Evolutionary conservation across 441 rosid species (phyloP).

Genomic region (Syzygium syzygioides): DNA sequence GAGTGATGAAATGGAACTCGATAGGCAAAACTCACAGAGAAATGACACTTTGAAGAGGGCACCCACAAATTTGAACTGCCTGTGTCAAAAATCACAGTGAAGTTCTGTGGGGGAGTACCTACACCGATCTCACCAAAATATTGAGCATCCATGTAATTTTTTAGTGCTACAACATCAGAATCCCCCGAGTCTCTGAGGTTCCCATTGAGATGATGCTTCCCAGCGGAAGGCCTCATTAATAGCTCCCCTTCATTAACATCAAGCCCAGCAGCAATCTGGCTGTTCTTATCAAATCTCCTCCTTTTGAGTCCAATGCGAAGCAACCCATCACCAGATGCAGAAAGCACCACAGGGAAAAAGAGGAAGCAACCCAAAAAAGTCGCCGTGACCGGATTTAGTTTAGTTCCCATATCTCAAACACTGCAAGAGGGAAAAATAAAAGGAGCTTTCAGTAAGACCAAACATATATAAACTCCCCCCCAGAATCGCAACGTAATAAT

Average conservation of each 20-base stretch:
- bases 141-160: slow-evolving; percentile 84
- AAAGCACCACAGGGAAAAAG: slow-evolving; percentile 34
- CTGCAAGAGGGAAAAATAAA: not conserved
- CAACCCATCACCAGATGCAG: slow-evolving; percentile 37
- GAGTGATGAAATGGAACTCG: not conserved
- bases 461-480: not conserved
- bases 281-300: slow-evolving; percentile 46
- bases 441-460: not conserved
- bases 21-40: slow-evolving; percentile 48
- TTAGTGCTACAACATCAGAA: slow-evolving; percentile 46
- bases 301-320: slow-evolving; percentile 62
- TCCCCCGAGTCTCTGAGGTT: slow-evolving; percentile 35
- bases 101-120: slow-evolving; percentile 73
- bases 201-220: slow-evolving; percentile 32
- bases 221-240: slow-evolving; percentile 26
- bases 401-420: slow-evolving; percentile 34
- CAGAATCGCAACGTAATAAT: not conserved
- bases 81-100: slow-evolving; percentile 84
- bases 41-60: slow-evolving; percentile 74
- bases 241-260: slow-evolving; percentile 41
- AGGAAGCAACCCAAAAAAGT: slow-evolving; percentile 35
- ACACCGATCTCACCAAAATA: slow-evolving; percentile 81
- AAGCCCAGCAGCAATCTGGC: slow-evolving; percentile 37
- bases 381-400: slow-evolving; percentile 9
- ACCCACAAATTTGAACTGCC: slow-evolving; percentile 90